phyloP scores from a whole-genome alignment of 257 asterid species.

The Solanum ossicruentum region DNA sequence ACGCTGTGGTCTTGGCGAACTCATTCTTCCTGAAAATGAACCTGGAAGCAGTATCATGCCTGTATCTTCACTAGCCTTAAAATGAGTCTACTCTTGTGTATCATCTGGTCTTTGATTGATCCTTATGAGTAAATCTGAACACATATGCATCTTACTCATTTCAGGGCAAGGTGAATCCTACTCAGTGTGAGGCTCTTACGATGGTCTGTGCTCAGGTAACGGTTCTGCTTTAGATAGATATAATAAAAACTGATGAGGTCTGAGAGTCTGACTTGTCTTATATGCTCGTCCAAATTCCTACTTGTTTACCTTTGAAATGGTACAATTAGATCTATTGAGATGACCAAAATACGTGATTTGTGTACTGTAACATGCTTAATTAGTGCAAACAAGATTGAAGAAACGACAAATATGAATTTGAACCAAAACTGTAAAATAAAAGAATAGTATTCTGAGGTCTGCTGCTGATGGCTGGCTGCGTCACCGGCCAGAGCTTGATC shows the following conservation, averaged over 20 bases:
- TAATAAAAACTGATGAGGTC: background rate
- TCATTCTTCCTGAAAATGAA: slow-evolving; percentile 96
- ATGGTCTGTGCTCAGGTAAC: slow-evolving; percentile 97
- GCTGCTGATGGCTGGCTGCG: background rate
- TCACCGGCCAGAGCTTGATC: background rate
- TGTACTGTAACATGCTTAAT: too few species aligned
- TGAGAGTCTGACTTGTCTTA: background rate
- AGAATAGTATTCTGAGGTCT: too few species aligned
- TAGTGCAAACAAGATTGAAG: too few species aligned
- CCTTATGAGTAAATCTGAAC: background rate
- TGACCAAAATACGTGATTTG: too few species aligned
- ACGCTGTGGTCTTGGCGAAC: slow-evolving; percentile 97
- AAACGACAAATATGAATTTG: too few species aligned
- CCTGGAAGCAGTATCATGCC: slow-evolving; percentile 99
- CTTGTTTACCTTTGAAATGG: too few species aligned
- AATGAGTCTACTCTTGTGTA: background rate
- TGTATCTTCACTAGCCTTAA: slow-evolving; percentile 15
- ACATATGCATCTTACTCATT: background rate
- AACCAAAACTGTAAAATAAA: too few species aligned
- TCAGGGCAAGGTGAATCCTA: slow-evolving; percentile 97
- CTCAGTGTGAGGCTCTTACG: slow-evolving; percentile 95
- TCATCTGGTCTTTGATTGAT: background rate
- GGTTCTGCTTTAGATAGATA: background rate
- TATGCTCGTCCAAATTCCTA: background rate
- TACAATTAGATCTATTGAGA: too few species aligned